phyloP scores from a whole-genome alignment of 768 basidiomycete genomes.

The Trametes cubensis region DNA sequence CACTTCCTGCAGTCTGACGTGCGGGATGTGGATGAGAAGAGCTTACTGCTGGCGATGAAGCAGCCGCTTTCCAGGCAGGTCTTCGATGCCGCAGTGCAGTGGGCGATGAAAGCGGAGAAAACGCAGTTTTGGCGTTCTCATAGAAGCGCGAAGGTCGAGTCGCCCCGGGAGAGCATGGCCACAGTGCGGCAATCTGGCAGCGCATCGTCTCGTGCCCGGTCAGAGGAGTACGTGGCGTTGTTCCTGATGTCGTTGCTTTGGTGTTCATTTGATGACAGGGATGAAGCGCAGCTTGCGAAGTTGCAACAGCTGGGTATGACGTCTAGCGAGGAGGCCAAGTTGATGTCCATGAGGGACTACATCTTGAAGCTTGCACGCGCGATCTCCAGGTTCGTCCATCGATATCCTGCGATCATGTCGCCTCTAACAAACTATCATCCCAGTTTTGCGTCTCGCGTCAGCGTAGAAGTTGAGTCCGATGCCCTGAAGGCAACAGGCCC shows the following conservation, averaged over 20 bases:
- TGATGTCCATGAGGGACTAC: constrained; percentile 88
- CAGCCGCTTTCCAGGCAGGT: constrained; percentile 74
- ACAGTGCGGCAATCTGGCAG: constrained; percentile 58
- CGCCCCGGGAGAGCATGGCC: constrained; percentile 71
- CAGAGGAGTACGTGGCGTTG: constrained; percentile 74
- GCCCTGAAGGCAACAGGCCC: constrained; percentile 65
- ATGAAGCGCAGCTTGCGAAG: constrained; percentile 73
- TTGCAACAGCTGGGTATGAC: constrained; percentile 90
- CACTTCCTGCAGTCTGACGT: constrained; percentile 88
- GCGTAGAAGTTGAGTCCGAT: constrained; percentile 63
- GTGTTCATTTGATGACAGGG: constrained; percentile 48
- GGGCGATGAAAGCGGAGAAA: constrained; percentile 86
- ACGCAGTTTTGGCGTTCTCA: constrained; percentile 76
- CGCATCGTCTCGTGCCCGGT: constrained; percentile 54
- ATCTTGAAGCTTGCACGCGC: constrained; percentile 82
- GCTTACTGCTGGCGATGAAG: constrained; percentile 75
- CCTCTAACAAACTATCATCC: constrained; percentile 6
- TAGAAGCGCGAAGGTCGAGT: constrained; percentile 59
- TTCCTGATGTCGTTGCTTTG: background rate
- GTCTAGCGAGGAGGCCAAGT: constrained; percentile 76
- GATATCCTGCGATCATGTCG: background rate
- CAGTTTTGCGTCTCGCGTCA: constrained; percentile 71
- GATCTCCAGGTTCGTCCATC: constrained; percentile 63
- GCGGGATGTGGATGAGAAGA: constrained; percentile 68
- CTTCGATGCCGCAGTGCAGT: constrained; percentile 82